Conservation (phyloP, 169 alveolate species). For the Cryptosporidium muris region DNA sequence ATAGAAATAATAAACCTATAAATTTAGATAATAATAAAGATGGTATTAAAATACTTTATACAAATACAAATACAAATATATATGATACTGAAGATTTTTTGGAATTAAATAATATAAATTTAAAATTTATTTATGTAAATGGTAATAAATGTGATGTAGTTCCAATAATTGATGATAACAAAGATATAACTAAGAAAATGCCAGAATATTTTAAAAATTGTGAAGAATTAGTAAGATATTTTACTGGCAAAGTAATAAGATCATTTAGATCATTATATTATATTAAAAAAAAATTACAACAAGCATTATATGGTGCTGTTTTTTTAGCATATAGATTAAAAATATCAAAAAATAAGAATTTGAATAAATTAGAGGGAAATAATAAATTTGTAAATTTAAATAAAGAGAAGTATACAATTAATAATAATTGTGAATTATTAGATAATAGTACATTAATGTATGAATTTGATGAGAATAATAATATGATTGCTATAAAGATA, state of each 20-base stretch:
- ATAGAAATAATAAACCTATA: background rate
- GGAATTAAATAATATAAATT: background rate
- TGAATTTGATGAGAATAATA: conserved; percentile 7
- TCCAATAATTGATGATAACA: conserved; percentile 3
- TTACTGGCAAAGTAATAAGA: conserved; percentile 25
- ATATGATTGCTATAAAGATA: conserved; percentile 35
- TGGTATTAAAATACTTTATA: background rate
- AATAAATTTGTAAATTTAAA: background rate
- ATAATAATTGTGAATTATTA: no score
- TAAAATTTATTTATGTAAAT: background rate
- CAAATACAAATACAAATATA: background rate
- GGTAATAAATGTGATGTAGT: conserved; percentile 13
- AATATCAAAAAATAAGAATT: background rate
- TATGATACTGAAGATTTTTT: background rate
- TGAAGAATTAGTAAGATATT: conserved; percentile 42
- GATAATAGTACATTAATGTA: background rate
- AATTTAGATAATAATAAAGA: background rate
- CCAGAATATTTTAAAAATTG: conserved; percentile 28
- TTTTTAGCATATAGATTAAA: conserved; percentile 49
- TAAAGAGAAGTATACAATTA: background rate
- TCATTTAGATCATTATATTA: conserved; percentile 40
- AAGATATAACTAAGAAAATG: background rate
- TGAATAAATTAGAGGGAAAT: background rate
- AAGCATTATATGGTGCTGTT: conserved; percentile 64
- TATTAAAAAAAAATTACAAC: conserved; percentile 55